Base-by-base conservation (phyloP, 2,329 filamentous ascomycete species). In the Achaetomium macrosporum region DNA sequence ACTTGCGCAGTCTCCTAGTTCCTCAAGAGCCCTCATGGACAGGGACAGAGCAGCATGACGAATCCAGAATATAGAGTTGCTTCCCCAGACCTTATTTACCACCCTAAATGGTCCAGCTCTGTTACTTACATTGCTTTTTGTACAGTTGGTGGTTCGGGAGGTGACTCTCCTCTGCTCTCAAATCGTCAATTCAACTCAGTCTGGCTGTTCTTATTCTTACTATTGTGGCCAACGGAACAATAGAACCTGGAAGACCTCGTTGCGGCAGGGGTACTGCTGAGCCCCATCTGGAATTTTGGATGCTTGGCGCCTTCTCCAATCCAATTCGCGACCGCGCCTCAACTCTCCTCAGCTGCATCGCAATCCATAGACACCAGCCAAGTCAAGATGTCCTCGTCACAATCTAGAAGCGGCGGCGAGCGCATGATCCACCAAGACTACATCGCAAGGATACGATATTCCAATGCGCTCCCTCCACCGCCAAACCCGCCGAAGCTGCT, bases 401-500 rank as follows among this genome's bases (percentile, higher is more conserved):
- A 65, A 54, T 71, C 73, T 57, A 72, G 71, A 61, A 68, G 66
- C 58, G 59, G 58, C 58, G 75, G 77, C 68, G 78, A 81, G 69
- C 78, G 81, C 68, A 76, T 81, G 65, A 76, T 84, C 64, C 90
- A 95, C 68, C 93, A 99, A 73, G 93, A 99, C 72, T 97, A 96
- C 73, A 96, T 99, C 68, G 92, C 91, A 59, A 87, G 91, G 64
- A 89, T 96, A 66, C 84, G 93, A 71, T 99, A 95, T 71, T 90
- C 90, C 65, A 99, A 99, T 82, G 86, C 90, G 62, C 84, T 99
- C 15, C 93, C 93, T 59, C 91, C 93, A 59, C 93, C 93, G 50
- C 90, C 92, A 51, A 90, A 91, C 67, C 90, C 92, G 1, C 93
- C 93, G 1, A 99, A 99, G 77, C 85, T 99, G 58, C 87, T 99